Base-by-base conservation (phyloP, 352 stramenopile genomes). In the Pythium insidiosum region DNA sequence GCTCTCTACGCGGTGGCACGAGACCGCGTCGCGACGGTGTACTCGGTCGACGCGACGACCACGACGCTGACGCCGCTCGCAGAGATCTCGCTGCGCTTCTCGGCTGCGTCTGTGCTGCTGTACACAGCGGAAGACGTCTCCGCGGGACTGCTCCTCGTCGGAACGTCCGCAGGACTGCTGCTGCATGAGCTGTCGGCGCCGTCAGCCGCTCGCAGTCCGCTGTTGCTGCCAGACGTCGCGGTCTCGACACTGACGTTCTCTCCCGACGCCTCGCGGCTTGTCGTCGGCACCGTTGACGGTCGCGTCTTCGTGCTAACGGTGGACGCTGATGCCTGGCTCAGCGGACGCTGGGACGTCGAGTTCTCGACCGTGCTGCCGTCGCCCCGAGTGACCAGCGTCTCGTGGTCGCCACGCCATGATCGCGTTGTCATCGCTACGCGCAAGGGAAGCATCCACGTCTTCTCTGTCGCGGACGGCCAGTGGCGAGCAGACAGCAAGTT, bases 381-480 rank as follows among this genome's bases (percentile, higher is more conserved):
- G 7, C 75, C 75, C 15, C 69, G 75, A 10, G 50, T 85, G 23
- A 88, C 75, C 0, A 66, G 58, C 11, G 45, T 84, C 26, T 63
- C 60, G 38, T 88, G 84, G 33, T 69, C 69, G 2, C 26, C 47
- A 1, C 53, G 43, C 31, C 58, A 41, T 19, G 47, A 44, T 3
- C 53, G 50, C 22, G 50, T 81, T 5, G 51, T 77, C 1, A 59
- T 70, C 0, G 58, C 75, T 9, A 84, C 75, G 2, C 72, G 63
- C 28, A 84, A 85, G 39, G 72, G 75, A 12, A 80, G 84, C 53
- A 59, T 84, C 16, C 83, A 83, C 53, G 63, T 85, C 6, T 62
- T 79, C 12, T 2, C 13, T 43, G 1, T 30, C 35, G 38, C n/a
- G 20, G 0, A 4, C 26, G 19, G 19, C 1, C 16, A 38, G 4